A percentile compares a stretch with the other conserved stretches of the same genome.
Conservation (phyloP, 2,329 filamentous ascomycete genomes). For the Hypoxylon sp. region DNA sequence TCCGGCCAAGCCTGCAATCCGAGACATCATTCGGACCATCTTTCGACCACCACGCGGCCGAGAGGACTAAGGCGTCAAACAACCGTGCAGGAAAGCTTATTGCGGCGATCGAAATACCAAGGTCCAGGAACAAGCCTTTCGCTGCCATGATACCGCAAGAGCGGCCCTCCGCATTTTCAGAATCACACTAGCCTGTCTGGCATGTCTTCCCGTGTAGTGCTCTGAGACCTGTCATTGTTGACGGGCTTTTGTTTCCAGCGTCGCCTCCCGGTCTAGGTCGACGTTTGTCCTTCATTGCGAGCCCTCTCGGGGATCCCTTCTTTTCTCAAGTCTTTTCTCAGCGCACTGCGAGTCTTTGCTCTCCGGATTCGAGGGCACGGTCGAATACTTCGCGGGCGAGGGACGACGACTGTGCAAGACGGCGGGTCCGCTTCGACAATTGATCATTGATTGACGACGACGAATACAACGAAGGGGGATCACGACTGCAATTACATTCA, state of each 20-base stretch:
- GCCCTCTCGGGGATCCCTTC: constrained; percentile 29
- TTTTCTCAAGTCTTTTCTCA: constrained; percentile 32
- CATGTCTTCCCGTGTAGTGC: constrained; percentile 39
- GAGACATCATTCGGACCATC: constrained; percentile 33
- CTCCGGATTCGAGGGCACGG: constrained; percentile 53
- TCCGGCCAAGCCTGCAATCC: constrained; percentile 25
- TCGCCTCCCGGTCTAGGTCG: constrained; percentile 38
- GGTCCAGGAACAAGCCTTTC: constrained; percentile 27
- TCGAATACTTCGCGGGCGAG: constrained; percentile 67
- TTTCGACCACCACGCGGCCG: not conserved
- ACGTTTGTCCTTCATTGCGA: constrained; percentile 44
- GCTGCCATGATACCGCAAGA: constrained; percentile 44
- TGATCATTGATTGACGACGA: constrained; percentile 47
- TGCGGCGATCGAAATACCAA: constrained; percentile 24
- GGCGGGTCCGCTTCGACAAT: constrained; percentile 58
- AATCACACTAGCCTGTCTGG: constrained; percentile 41
- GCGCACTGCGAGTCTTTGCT: constrained; percentile 41
- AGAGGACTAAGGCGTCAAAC: constrained; percentile 11
- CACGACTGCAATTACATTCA: constrained; percentile 43
- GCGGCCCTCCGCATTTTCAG: constrained; percentile 37
- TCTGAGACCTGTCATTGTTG: constrained; percentile 42
- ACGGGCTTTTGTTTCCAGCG: constrained; percentile 35
- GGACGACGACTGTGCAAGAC: constrained; percentile 61
- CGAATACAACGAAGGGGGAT: constrained; percentile 30
- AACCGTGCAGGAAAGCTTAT: constrained; percentile 27